Base-by-base conservation (phyloP, 2,329 filamentous ascomycete species). In the Penicillium sp. region DNA sequence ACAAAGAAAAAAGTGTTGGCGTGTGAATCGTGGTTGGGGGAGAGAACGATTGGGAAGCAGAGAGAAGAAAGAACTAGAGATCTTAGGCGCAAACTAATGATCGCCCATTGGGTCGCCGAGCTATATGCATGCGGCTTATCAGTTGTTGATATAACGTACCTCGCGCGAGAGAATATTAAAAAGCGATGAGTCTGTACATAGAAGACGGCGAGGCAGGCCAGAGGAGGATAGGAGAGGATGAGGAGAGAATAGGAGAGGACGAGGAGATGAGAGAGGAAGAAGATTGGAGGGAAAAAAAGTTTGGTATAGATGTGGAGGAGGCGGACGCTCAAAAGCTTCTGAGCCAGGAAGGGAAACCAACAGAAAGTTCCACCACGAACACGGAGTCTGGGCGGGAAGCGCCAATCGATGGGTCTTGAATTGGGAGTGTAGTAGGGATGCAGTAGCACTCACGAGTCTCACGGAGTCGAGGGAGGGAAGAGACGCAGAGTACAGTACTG, bases 151-250 rank as follows among this genome's bases (percentile, higher is more conserved):
- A 35, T 6, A 20, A 58, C 56, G 18, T 52, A 58, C 56, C 56
- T 59, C 51, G 16, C 28, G 38, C 43, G 47, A 45, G 50, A 50
- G 40, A 53, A 42, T 47, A 58, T 55, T 59, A 55, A 20, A 16
- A 55, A 47, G 45, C 46, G 23, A 16, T 48, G 38, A 45, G 52
- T 42, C 28, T 43, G 52, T 55, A 55, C 52, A 51, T 42, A 23
- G 35, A 51, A 45, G 43, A 57, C 42, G 60, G 59, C 57, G 56
- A 55, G 51, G 30, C 40, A 56, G 33, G 40, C 26, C 43, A 18
- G 16, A 40, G n/a, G 43, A 21, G 47, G 26, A 30, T 2, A 46
- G 16, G 18, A 35, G 24, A 28, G 38, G 50, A 46, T 24, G 49
- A 58, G 52, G 50, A 59, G 54, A 26, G 43, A 43, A 55, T 47